Conservation (phyloP, 441 rosid species). For the Hura crepitans region DNA sequence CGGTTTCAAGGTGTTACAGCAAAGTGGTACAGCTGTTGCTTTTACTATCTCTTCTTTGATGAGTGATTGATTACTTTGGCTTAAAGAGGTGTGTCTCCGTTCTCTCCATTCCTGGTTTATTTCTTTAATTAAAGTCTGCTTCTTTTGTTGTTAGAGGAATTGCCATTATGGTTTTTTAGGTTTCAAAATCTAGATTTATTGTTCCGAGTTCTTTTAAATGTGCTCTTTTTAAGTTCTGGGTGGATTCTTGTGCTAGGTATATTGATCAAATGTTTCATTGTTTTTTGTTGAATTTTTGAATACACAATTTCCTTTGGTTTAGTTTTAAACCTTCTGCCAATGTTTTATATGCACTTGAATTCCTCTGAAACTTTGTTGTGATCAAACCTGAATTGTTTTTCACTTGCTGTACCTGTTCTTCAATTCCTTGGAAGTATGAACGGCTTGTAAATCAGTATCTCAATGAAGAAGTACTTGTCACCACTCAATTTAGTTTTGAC, state of each 20-base stretch:
- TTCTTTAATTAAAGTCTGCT: background rate
- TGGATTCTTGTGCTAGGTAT: conserved; percentile 14
- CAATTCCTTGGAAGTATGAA: background rate
- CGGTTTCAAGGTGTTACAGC: conserved; percentile 28
- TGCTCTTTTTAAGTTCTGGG: background rate
- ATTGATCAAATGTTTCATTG: background rate
- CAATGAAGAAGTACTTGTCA: background rate
- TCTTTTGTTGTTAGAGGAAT: background rate
- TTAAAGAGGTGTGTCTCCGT: conserved; percentile 21
- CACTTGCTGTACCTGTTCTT: background rate
- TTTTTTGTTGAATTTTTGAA: conserved; percentile 5
- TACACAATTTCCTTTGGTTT: background rate
- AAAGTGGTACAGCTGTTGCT: conserved; percentile 32
- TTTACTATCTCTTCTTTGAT: conserved; percentile 26
- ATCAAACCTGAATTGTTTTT: background rate
- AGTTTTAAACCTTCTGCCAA: background rate
- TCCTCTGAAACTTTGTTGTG: conserved; percentile 3
- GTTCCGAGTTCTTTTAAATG: background rate
- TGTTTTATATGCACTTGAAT: conserved; percentile 12
- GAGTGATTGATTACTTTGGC: conserved; percentile 24
- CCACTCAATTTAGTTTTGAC: background rate
- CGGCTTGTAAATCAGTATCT: background rate
- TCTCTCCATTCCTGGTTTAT: conserved; percentile 2
- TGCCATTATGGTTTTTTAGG: background rate
- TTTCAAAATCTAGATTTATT: background rate